Percentiles rank a stretch among this genome's conserved stretches.
These are phyloP conservation scores for Fibroporia radiculosa DNA, from an alignment of 768 basidiomycete genomes.

Conservation along the genomic window DNA sequence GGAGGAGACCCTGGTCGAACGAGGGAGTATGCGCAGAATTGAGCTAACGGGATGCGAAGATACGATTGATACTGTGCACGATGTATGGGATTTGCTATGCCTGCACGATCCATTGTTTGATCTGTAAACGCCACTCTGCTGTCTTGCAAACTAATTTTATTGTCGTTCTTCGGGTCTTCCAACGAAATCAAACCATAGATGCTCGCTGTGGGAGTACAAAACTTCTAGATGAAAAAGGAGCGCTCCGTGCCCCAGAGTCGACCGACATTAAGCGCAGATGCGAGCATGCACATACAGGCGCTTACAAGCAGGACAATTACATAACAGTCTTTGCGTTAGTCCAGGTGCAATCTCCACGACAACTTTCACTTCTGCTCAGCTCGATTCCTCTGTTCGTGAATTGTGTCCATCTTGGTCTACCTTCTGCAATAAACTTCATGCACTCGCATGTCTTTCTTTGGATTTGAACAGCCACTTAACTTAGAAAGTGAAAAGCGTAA, in stretches of 20 bases:
- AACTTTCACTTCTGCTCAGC: too few relatives aligned
- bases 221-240: not conserved
- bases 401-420: too few relatives aligned
- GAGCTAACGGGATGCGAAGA: conserved; percentile 19
- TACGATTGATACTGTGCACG: conserved; percentile 1
- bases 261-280: too few relatives aligned
- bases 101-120: conserved; percentile 18
- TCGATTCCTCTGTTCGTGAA: too few relatives aligned
- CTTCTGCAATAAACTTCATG: too few relatives aligned
- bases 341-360: too few relatives aligned
- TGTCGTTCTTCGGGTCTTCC: not conserved
- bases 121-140: too few relatives aligned
- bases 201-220: not conserved
- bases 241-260: too few relatives aligned
- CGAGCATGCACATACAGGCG: too few relatives aligned
- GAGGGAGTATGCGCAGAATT: conserved; percentile 24
- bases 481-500: conserved; percentile 58
- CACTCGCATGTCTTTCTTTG: conserved; percentile 81
- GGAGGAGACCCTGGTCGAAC: conserved; percentile 22
- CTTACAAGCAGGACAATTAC: too few relatives aligned
- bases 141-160: too few relatives aligned
- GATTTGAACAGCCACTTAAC: conserved; percentile 49
- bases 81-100: conserved; percentile 19
- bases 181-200: not conserved
- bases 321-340: too few relatives aligned